Evolutionary conservation across 495 filamentous ascomycete species (phyloP), one percentile per base, ranked within the genome.

Genomic region (Massariosphaeria phaeospora): DNA sequence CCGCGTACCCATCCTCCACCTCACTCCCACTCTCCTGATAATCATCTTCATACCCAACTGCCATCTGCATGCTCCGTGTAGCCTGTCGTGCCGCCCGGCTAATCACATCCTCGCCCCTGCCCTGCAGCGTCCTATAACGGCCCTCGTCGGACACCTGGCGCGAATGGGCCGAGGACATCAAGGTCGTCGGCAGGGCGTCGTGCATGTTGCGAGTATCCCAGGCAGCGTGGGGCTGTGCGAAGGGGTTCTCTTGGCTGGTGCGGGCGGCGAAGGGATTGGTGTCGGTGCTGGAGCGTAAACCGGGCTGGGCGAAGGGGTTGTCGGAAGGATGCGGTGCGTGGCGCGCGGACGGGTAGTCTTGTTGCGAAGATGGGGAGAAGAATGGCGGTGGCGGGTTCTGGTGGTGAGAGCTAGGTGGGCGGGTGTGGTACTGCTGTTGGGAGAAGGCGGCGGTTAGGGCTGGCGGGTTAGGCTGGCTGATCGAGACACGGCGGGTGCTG

Each of bases 401-500:
- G 12, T 3, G n/a, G 34, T 43, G 43, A 10, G 56, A 53, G 42
- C 49, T 53, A 7, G 21, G 42, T 2, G 49, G 48, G n/a, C 56
- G 40, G 4, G 44, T 58, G 3, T 38, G 46, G 30, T 52, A 51
- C 8, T 33, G 24, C 18, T 51, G 36, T 17, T 44, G 47, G 20
- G 52, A 29, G 4, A 36, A 27, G 39, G 31, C 11, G 42, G 40
- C 13, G 47, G 20, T 11, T 47, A 46, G 3, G n/a, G 38, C 31
- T 1, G 55, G 55, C 4, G 55, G 55, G 31, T 24, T 20, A 24
- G 25, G 31, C 21, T 59, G 56, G 20, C 30, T 38, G 49, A 59
- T 36, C 17, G 56, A 59, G 1, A 59, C 56, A 3, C 54, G 35
- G 13, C 56, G 56, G 9, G 42, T 23, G 36, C 56, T 53, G 42